A percentile compares a stretch with the other conserved stretches of the same genome.
phyloP scores from a whole-genome alignment of 441 rosid genomes.

The Eruca vesicaria region DNA sequence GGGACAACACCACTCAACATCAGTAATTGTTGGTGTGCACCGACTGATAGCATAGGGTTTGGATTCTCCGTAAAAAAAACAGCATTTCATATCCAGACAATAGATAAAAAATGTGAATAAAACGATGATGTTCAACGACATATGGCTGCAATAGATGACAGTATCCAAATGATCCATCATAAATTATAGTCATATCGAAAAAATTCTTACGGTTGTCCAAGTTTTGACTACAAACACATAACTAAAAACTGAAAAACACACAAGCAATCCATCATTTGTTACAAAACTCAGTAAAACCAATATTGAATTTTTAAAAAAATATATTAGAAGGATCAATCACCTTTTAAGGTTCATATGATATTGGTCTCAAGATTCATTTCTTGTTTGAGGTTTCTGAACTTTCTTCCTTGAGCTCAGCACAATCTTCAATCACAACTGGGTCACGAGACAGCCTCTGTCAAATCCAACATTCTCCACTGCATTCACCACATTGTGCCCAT shows the following conservation, averaged over 20 bases:
- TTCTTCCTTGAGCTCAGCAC: slow-evolving; percentile 40
- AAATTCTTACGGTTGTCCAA: background rate
- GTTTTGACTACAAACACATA: background rate
- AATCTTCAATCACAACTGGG: slow-evolving; percentile 50
- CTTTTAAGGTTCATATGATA: no score
- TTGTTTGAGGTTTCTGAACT: background rate
- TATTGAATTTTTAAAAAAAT: background rate
- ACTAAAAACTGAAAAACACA: background rate
- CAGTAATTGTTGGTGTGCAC: background rate
- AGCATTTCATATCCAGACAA: background rate
- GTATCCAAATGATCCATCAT: background rate
- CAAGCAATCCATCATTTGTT: background rate
- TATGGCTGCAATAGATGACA: background rate
- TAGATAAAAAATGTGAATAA: no score
- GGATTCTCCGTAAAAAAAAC: background rate
- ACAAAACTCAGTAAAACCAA: background rate
- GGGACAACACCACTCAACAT: background rate
- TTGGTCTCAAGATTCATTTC: no score
- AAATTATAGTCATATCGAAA: background rate
- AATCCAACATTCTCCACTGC: slow-evolving; percentile 69
- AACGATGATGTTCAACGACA: background rate
- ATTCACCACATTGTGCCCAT: no score
- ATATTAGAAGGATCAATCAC: background rate
- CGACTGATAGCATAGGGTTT: background rate
- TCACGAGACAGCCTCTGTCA: slow-evolving; percentile 40